Percentiles rank a stretch among this genome's conserved stretches.
These are phyloP conservation scores for Akanthomyces dipterigenus DNA, from an alignment of 2,329 filamentous ascomycete species.

Conservation along the genomic window DNA sequence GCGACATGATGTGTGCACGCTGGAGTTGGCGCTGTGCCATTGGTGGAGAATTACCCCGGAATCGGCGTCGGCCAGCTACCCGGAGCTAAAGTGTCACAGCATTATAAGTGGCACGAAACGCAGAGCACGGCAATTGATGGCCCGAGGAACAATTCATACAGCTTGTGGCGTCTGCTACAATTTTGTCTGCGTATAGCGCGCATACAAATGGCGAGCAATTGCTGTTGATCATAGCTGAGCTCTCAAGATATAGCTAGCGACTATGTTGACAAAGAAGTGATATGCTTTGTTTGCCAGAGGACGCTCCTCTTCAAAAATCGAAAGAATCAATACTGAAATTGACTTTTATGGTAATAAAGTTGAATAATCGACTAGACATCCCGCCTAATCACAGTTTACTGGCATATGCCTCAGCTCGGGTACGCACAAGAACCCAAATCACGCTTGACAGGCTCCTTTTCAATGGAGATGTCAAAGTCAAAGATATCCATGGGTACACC, in stretches of 20 bases:
- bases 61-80: neutral
- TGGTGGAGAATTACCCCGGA: conserved; percentile 6
- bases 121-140: neutral
- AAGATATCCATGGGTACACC: conserved; percentile 91
- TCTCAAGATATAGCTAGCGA: no score
- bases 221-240: no score
- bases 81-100: neutral
- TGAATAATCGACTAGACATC: neutral
- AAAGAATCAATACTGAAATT: no score
- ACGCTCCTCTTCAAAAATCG: no score
- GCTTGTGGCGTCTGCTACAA: neutral
- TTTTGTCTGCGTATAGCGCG: neutral
- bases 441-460: conserved; percentile 18
- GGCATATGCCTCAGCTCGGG: neutral
- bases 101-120: neutral
- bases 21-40: neutral
- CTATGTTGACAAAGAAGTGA: no score
- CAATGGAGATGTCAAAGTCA: conserved; percentile 72
- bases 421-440: conserved; percentile 18
- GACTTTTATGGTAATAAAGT: neutral
- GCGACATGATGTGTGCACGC: neutral
- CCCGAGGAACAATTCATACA: neutral
- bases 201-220: no score
- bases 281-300: no score
- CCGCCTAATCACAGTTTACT: neutral